A percentile compares a stretch with the other conserved stretches of the same genome.
Conservation (phyloP, 2,329 filamentous ascomycete species). For the Curvularia sp. region DNA sequence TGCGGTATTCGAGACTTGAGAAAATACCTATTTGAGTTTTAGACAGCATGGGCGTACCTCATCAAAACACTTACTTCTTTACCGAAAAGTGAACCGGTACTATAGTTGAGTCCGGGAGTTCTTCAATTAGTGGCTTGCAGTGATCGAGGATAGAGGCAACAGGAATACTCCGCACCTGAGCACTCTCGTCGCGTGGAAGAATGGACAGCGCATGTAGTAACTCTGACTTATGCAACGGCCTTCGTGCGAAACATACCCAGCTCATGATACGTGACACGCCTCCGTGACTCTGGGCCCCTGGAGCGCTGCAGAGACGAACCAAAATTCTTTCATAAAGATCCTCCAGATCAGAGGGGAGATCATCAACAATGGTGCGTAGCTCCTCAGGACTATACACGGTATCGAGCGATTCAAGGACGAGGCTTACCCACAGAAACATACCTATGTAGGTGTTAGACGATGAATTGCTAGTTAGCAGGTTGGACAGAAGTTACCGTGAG, state of each 20-base stretch:
- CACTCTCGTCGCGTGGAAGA: background rate
- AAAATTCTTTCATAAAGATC: conserved; percentile 18
- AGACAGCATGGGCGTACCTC: background rate
- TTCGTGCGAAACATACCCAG: conserved; percentile 22
- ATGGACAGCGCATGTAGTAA: conserved; percentile 16
- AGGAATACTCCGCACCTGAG: conserved; percentile 12
- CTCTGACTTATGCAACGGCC: conserved; percentile 21
- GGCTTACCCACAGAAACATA: conserved; percentile 16
- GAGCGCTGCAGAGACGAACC: conserved; percentile 8
- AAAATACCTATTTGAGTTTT: background rate
- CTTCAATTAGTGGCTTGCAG: conserved; percentile 36
- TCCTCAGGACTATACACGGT: conserved; percentile 11
- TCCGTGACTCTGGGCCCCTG: conserved; percentile 8
- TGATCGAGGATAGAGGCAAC: conserved; percentile 29
- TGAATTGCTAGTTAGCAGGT: background rate
- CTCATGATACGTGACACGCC: conserved; percentile 20
- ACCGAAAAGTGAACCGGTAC: conserved; percentile 32
- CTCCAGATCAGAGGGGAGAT: conserved; percentile 19
- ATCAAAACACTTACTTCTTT: conserved; percentile 19
- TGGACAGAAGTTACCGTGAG: conserved; percentile 12
- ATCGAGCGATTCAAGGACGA: conserved; percentile 6
- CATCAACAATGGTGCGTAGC: conserved; percentile 13
- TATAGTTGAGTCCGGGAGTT: conserved; percentile 20
- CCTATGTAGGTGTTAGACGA: conserved; percentile 3
- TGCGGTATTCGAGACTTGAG: background rate